Evolutionary conservation across 2,329 filamentous ascomycete species (phyloP), one percentile per base, ranked within the genome.

Genomic region (Pseudogymnoascus pannorum): DNA sequence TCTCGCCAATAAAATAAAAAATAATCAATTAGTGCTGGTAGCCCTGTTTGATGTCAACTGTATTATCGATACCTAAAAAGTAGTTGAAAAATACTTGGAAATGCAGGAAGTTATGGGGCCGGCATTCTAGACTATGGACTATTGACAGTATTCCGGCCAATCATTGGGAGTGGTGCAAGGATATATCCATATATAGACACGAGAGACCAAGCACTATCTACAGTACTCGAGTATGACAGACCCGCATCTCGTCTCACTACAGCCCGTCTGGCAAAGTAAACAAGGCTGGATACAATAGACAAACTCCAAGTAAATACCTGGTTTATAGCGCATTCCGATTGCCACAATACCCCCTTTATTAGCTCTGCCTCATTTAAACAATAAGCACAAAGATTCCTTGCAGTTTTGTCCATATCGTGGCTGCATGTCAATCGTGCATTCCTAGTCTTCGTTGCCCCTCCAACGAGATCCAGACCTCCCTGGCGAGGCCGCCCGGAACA

Each of bases 111-210:
- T 54, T 20, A 54, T 31, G 7, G 9, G n/a, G 44, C 4, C n/a
- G n/a, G 48, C 5, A 54, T 14, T 54, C 48, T 54, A 54, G 48
- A 20, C 26, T 16, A 14, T 12, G 16, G 26, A 54, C 48, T 54
- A 54, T 54, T 54, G 48, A 14, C 26, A 54, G 26, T 31, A 54
- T 20, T 12, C 31, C 31, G 48, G 16, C 48, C 48, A 54, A 54
- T 33, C 26, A 26, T 6, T 54, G 26, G 31, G n/a, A 26, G 11
- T 5, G 48, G 5, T 54, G 26, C 48, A 54, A 20, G 48, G 48
- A 54, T 54, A 26, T n/a, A 36, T 54, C 48, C 48, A 54, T 54
- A 54, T 54, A 54, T 54, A 54, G 48, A 54, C 48, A 54, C 48
- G 26, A 54, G 48, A 54, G 5, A 18, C 4, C 26, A 31, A 18